Evolutionary conservation across 2,329 filamentous ascomycete genomes (phyloP), one percentile per base, ranked within the genome.

Genomic region (Massarina eburnea): DNA sequence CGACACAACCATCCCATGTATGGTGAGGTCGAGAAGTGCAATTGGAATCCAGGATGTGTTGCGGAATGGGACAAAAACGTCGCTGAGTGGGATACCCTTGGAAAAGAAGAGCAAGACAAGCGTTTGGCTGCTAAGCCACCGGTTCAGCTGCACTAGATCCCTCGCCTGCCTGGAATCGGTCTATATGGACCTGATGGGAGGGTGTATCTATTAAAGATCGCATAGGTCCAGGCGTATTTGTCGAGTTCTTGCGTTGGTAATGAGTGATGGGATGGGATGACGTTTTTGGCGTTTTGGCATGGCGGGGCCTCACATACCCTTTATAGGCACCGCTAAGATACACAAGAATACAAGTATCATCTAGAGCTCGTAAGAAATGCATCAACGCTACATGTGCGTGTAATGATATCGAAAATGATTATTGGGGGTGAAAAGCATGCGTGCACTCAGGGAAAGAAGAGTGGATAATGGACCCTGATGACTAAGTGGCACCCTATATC

Each of bases 21-120:
- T 58, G 85, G 83, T 5, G 82, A 86, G 65, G 84, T 88, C 0
- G 85, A 88, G 63, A 74, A 78, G 53, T 88, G 85, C 68, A 88
- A 88, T 59, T 88, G 85, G 85, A 77, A 83, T 34, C 65, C 72
- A 4, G 79, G 82, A 4, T 88, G 85, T 55, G 82, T 88, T 9
- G 73, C 71, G 20, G 71, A 78, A 55, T 89, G 85, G 85, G 85
- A 88, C 53, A 76, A 77, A 52, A 79, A 86, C 55, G 81, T 80
- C 0, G 80, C 78, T 2, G 77, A 76, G 17, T 88, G 84, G 66
- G 78, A 82, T 5, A 73, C 73, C 20, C 69, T 87, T 5, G 67
- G 79, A 0, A 76, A 80, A 7, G 80, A 83, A 38, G 82, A 87
- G 56, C 80, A 85, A 65, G 77, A 79, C 43, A 73, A 74, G 49